phyloP scores from a whole-genome alignment of 1,139 yeast genomes.

The Diutina neorugosa region DNA sequence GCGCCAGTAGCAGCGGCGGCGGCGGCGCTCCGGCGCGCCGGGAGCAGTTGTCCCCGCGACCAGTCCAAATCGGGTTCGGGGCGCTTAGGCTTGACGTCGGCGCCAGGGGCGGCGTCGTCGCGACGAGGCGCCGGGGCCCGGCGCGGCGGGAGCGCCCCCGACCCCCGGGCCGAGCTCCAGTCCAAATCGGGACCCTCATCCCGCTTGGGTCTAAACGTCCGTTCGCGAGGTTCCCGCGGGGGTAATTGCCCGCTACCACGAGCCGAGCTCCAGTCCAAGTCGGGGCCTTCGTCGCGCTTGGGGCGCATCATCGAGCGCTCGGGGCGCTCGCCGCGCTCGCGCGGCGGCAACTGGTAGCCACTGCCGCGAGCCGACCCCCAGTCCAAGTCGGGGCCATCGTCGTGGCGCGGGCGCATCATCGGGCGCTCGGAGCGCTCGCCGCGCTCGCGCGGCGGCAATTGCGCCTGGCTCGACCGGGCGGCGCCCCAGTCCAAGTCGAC shows the following conservation, averaged over 20 bases:
- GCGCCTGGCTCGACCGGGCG: conserved; percentile 28
- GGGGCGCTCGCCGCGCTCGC: conserved; percentile 14
- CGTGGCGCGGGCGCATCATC: conserved; percentile 6
- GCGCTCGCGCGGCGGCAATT: conserved; percentile 28
- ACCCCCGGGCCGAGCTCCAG: conserved; percentile 9
- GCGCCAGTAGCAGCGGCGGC: background rate
- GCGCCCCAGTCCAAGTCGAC: conserved; percentile 50
- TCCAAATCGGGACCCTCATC: conserved; percentile 7
- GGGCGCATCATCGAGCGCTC: conserved; percentile 18
- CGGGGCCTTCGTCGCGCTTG: conserved; percentile 5
- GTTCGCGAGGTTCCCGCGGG: conserved; percentile 18
- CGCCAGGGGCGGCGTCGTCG: background rate
- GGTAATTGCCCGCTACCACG: conserved; percentile 5
- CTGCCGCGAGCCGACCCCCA: conserved; percentile 13
- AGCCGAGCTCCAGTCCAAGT: conserved; percentile 10
- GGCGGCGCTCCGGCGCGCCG: conserved; percentile 10
- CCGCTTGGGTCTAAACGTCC: conserved; percentile 4
- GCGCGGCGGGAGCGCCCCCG: background rate
- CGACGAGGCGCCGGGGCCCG: background rate
- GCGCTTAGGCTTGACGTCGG: background rate
- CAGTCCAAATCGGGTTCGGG: conserved; percentile 10
- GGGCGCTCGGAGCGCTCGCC: conserved; percentile 13
- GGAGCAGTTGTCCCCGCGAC: conserved; percentile 14
- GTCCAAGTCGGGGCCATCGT: conserved; percentile 10
- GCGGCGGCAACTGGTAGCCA: conserved; percentile 8